A percentile compares a stretch with the other conserved stretches of the same genome.
Evolutionary conservation across 2,329 filamentous ascomycete species (phyloP).

Genomic region (Neocatenulostroma microsporum): DNA sequence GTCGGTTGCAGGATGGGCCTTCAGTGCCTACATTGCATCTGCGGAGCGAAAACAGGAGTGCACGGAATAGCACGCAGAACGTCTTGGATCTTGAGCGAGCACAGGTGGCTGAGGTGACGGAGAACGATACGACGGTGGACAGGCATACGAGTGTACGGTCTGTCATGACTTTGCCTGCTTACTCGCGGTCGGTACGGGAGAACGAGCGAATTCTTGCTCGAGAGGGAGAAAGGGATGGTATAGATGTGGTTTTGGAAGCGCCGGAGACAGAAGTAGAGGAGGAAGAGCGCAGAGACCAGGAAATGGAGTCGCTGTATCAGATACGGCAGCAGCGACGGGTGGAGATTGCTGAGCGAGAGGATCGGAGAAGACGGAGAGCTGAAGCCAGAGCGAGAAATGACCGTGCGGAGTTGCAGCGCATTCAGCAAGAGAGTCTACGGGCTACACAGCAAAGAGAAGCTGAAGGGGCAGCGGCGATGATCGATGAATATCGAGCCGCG

Average conservation of each 20-base stretch:
- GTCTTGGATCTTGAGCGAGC: conserved; percentile 18
- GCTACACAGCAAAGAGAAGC: conserved; percentile 36
- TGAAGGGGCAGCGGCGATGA: conserved; percentile 37
- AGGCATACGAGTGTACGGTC: conserved; percentile 81
- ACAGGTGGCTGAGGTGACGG: conserved; percentile 15
- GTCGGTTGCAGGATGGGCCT: conserved; percentile 22
- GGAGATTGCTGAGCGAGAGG: conserved; percentile 69
- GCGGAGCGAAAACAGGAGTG: conserved; percentile 18
- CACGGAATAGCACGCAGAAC: conserved; percentile 16
- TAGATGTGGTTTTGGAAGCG: conserved; percentile 82
- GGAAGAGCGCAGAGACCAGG: conserved; percentile 68
- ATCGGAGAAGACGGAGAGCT: conserved; percentile 58
- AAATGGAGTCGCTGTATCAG: conserved; percentile 90
- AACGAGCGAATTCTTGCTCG: conserved; percentile 77
- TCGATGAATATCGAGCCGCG: conserved; percentile 43
- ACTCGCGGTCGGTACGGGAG: conserved; percentile 63
- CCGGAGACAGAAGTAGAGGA: conserved; percentile 74
- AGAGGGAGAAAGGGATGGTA: conserved; percentile 84
- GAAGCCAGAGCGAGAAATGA: conserved; percentile 69
- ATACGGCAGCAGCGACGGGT: conserved; percentile 70
- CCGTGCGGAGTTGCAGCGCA: conserved; percentile 56
- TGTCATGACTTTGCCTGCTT: conserved; percentile 88
- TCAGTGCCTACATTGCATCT: conserved; percentile 19
- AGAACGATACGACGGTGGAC: conserved; percentile 49
- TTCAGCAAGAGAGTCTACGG: conserved; percentile 50